Base-by-base conservation (phyloP, 768 basidiomycete genomes). In the Lactifluus piperatus region DNA sequence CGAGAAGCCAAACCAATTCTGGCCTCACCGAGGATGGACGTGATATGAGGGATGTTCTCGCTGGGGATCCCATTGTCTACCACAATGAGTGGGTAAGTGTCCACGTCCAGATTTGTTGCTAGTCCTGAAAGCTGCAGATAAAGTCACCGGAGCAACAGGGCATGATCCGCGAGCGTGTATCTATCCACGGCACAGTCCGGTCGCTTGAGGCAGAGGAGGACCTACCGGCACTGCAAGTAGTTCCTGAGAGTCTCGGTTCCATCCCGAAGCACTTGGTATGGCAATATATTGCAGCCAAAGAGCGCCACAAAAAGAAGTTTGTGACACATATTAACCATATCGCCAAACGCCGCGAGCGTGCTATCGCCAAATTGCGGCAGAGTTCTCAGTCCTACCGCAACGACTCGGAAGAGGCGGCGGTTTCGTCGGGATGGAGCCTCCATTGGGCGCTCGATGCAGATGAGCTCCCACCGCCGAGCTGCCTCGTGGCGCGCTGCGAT, bases 111-210 rank as follows among this genome's bases (percentile, higher is more conserved):
- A 9, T 13, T 14, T 7, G 13, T 26, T 10, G 7, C n/a, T 13
- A 29, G 20, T 18, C 26, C 44, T 55, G 22, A 55, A 8, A 22
- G 22, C 20, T 14, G 27, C 20, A 48, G 37, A 49, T 27, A 58
- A 80, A 78, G 66, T 36, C 63, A 61, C n/a, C 64, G 64, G 14
- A 78, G 77, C 74, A 71, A 71, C 52, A 66, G 60, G 79, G 80
- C 54, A 95, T 98, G 84, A 90, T 98, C 54, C 82, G 95, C 29
- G 95, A 98, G 71, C 81, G 95, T 18, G 83, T 98, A 22, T 85
- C 87, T 1, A 88, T 84, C 1, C 77, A 79, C 14, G 95, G 95
- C 4, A 70, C 84, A 16, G 75, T 92, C 20, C 81, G 94, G 20
- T 77, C 87, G 0, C 74, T 99, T 43, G 94, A 97, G 63, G 74